Percentiles rank a stretch among this genome's conserved stretches.
phyloP scores from a whole-genome alignment of 345 rosid genomes.

The Laguncularia racemosa region DNA sequence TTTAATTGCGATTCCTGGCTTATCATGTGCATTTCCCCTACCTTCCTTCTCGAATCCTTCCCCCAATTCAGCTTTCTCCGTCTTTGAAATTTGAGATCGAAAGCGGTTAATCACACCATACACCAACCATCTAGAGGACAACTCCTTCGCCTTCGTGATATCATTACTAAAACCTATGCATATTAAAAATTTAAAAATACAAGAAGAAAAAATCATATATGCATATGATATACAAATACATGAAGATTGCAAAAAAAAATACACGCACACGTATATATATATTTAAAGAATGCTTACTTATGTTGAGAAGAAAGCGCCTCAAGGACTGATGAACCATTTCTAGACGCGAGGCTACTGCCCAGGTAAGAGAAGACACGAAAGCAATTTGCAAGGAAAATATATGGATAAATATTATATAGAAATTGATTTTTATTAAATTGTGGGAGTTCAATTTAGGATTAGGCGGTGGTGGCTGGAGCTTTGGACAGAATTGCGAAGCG shows the following conservation, averaged over 20 bases:
- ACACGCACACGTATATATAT: no score
- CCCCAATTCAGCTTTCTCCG: conserved; percentile 19
- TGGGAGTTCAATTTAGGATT: no score
- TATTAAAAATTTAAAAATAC: not conserved
- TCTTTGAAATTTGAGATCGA: conserved; percentile 36
- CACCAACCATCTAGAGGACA: conserved; percentile 25
- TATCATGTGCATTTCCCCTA: conserved; percentile 17
- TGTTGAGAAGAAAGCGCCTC: conserved; percentile 13
- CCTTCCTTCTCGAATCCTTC: not conserved
- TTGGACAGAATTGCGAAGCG: no score
- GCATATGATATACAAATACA: not conserved
- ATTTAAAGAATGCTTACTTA: conserved; percentile 5
- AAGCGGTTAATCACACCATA: conserved; percentile 33
- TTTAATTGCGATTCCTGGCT: conserved; percentile 18
- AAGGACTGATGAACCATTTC: conserved; percentile 13
- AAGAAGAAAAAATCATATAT: not conserved
- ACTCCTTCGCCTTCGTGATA: conserved; percentile 26
- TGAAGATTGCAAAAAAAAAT: not conserved
- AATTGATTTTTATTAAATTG: no score
- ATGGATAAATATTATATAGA: no score
- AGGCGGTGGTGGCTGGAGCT: no score
- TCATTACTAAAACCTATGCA: conserved; percentile 22
- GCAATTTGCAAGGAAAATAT: no score
- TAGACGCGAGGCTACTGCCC: no score
- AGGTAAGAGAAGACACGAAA: no score